Evolutionary conservation across 208 protist species (phyloP).

Genomic region (Endotrypanum monterogeii): DNA sequence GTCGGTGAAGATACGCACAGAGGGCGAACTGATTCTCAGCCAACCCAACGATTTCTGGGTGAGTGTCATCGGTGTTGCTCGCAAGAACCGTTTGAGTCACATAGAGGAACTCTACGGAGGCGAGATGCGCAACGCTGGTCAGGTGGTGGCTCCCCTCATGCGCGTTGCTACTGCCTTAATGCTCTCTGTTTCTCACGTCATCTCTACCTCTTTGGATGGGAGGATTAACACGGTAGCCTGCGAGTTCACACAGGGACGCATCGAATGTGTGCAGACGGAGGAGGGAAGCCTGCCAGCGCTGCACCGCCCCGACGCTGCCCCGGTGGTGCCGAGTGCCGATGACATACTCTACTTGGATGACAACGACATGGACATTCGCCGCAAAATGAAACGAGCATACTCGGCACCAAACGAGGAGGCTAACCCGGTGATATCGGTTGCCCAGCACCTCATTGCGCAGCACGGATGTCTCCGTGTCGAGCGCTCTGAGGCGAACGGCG

Average conservation of each 20-base stretch:
- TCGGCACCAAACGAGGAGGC: slow-evolving; percentile 83
- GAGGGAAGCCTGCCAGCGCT: slow-evolving; percentile 79
- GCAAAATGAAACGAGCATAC: slow-evolving; percentile 97
- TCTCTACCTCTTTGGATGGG: slow-evolving; percentile 50
- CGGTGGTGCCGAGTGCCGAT: slow-evolving; percentile 90
- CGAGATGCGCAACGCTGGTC: slow-evolving; percentile 76
- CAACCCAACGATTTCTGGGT: slow-evolving; percentile 91
- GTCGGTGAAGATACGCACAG: slow-evolving; percentile 64
- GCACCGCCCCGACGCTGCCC: slow-evolving; percentile 66
- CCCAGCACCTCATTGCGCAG: slow-evolving; percentile 57
- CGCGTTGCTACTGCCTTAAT: slow-evolving; percentile 60
- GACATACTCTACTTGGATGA: slow-evolving; percentile 98
- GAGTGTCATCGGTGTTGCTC: slow-evolving; percentile 86
- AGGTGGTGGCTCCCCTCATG: slow-evolving; percentile 84
- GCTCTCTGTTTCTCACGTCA: slow-evolving; percentile 74
- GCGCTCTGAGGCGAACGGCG: slow-evolving; percentile 65
- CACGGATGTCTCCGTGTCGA: slow-evolving; percentile 44
- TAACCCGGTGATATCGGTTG: slow-evolving; percentile 93
- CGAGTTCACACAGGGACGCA: slow-evolving; percentile 54
- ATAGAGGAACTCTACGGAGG: slow-evolving; percentile 69
- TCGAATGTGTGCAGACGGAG: slow-evolving; percentile 33
- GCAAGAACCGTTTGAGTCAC: slow-evolving; percentile 61
- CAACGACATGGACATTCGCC: slow-evolving; percentile 88
- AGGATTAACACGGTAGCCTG: slow-evolving; percentile 40
- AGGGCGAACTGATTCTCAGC: slow-evolving; percentile 78